phyloP scores from a whole-genome alignment of 495 filamentous ascomycete genomes.

The Filosporella fistucella region DNA sequence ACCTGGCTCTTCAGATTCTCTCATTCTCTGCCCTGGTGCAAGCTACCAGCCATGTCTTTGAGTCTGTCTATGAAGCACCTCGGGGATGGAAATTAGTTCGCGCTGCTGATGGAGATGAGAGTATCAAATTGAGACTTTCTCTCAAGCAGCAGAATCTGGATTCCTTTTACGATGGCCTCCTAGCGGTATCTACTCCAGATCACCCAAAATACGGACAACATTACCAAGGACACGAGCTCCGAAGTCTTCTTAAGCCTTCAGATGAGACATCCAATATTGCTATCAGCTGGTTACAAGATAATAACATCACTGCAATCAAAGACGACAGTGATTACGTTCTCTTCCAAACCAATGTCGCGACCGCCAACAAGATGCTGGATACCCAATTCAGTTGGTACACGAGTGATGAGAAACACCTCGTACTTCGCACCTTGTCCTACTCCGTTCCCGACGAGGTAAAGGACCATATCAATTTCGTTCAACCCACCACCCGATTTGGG shows the following conservation, averaged over 20 bases:
- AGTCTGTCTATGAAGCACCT: conserved; percentile 12
- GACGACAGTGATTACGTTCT: conserved; percentile 43
- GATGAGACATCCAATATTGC: conserved; percentile 29
- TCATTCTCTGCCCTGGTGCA: conserved; percentile 3
- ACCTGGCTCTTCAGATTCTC: conserved; percentile 1
- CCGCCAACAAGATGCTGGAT: conserved; percentile 43
- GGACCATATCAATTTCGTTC: conserved; percentile 55
- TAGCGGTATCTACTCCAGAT: conserved; percentile 52
- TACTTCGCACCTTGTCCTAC: conserved; percentile 37
- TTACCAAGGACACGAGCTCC: conserved; percentile 46
- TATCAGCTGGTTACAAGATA: conserved; percentile 36
- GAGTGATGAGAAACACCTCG: conserved; percentile 23
- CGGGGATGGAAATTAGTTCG: conserved; percentile 15
- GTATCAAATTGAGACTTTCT: conserved; percentile 40
- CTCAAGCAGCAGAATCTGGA: conserved; percentile 39
- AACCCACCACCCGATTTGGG: conserved; percentile 62
- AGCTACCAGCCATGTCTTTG: conserved; percentile 10
- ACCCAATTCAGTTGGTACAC: conserved; percentile 42
- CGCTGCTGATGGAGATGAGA: conserved; percentile 1
- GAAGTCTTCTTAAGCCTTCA: conserved; percentile 35
- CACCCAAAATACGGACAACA: conserved; percentile 52
- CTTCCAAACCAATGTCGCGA: conserved; percentile 36
- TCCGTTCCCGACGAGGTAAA: conserved; percentile 50
- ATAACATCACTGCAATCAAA: conserved; percentile 34
- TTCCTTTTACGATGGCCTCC: conserved; percentile 48